A percentile compares a stretch with the other conserved stretches of the same genome.
phyloP scores from a whole-genome alignment of 768 basidiomycete genomes.

The Antrodiella citrinella region DNA sequence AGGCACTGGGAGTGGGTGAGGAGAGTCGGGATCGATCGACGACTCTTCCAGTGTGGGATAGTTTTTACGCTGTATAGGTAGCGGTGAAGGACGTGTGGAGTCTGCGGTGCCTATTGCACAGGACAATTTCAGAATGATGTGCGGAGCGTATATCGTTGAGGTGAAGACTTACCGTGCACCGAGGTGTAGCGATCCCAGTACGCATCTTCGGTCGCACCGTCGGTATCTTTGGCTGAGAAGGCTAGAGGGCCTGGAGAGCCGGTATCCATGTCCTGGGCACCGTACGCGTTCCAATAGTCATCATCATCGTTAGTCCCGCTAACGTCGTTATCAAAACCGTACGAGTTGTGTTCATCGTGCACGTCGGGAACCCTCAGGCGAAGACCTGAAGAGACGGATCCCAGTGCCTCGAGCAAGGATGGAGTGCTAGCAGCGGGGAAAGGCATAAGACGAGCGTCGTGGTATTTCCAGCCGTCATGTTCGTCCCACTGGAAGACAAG shows the following conservation, averaged over 20 bases:
- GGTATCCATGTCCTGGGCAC: slow-evolving; percentile 26
- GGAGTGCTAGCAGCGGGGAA: slow-evolving; percentile 40
- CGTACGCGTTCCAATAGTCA: slow-evolving; percentile 67
- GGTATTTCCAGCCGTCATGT: slow-evolving; percentile 54
- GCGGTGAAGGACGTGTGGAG: slow-evolving; percentile 55
- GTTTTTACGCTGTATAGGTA: slow-evolving; percentile 24
- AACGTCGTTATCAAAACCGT: slow-evolving; percentile 16
- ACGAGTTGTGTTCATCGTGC: slow-evolving; percentile 3
- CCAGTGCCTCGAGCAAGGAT: slow-evolving; percentile 1
- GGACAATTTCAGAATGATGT: neutral
- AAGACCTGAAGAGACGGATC: neutral
- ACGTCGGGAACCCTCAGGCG: neutral
- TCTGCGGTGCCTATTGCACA: slow-evolving; percentile 62
- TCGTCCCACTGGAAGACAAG: slow-evolving; percentile 65
- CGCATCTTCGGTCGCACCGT: slow-evolving; percentile 41
- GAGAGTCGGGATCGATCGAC: slow-evolving; percentile 15
- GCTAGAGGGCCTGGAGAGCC: slow-evolving; percentile 13
- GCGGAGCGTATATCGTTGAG: too few species aligned
- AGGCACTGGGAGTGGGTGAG: slow-evolving; percentile 17
- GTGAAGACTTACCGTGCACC: slow-evolving; percentile 61
- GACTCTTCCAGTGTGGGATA: slow-evolving; percentile 12
- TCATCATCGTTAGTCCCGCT: slow-evolving; percentile 32
- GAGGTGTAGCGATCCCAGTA: slow-evolving; percentile 72
- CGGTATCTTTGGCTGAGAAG: slow-evolving; percentile 17
- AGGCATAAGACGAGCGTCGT: slow-evolving; percentile 62